These are phyloP conservation scores for Cytidiella melzeri DNA, from an alignment of 768 basidiomycete genomes.

Conservation along the genomic window DNA sequence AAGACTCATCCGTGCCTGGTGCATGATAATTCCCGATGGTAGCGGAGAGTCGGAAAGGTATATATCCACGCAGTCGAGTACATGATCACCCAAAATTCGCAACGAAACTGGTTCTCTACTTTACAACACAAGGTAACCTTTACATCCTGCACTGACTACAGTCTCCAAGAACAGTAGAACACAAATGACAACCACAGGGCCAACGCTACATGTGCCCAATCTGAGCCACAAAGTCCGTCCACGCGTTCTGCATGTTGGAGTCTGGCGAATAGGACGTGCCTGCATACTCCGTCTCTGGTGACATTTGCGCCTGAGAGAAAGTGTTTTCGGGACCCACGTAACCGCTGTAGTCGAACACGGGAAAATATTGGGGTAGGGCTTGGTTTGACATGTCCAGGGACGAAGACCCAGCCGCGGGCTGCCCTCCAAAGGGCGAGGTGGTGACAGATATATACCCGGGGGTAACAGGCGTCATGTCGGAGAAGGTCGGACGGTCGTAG, in stretches of 20 bases:
- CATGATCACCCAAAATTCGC: no score
- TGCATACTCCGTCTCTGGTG: slow-evolving; percentile 21
- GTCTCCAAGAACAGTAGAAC: no score
- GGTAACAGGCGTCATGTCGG: slow-evolving; percentile 9
- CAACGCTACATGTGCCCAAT: slow-evolving; percentile 22
- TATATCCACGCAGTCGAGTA: no score
- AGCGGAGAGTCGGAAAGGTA: no score
- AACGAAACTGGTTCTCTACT: no score
- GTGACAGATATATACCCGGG: slow-evolving; percentile 2
- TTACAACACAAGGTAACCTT: no score
- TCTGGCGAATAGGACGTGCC: slow-evolving; percentile 33
- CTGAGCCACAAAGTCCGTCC: slow-evolving; percentile 30
- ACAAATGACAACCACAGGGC: no score
- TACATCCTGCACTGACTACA: no score
- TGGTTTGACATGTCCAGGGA: slow-evolving; percentile 19
- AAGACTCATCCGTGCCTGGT: no score
- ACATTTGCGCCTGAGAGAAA: slow-evolving; percentile 22
- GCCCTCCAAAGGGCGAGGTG: background rate
- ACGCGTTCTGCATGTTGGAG: slow-evolving; percentile 23
- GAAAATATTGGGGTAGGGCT: slow-evolving; percentile 63
- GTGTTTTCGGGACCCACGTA: slow-evolving; percentile 22
- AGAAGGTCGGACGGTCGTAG: slow-evolving; percentile 4
- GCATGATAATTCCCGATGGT: no score
- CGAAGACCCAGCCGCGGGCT: slow-evolving; percentile 12
- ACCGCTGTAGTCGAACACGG: slow-evolving; percentile 62